Evolutionary conservation across 2,329 filamentous ascomycete species (phyloP), one percentile per base, ranked within the genome.

Genomic region (Fusarium metavorans): DNA sequence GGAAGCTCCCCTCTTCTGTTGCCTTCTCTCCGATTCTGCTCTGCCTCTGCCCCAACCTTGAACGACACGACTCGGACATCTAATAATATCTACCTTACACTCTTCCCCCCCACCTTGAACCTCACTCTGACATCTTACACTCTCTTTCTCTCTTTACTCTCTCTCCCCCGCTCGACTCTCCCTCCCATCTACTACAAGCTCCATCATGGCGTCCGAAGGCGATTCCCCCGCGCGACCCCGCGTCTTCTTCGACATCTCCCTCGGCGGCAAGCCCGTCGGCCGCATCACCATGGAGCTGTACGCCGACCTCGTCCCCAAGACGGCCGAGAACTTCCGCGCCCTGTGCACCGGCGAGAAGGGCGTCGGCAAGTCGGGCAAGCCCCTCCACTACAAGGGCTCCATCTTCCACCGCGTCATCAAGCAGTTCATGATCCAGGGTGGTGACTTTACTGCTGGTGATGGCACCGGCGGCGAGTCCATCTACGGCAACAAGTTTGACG

Each of bases 331-430:
- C 89, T 98, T 98, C 89, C 94, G 95, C 80, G 91, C 92, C 64
- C 91, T 98, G 72, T 98, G 95, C 87, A 98, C 96, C 0, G 96
- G 96, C 77, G 96, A 98, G 88, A 98, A 98, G 86, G 96, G 96
- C 71, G 78, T 89, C 27, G 94, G 95, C 76, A 94, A 94, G 82
- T 85, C 90, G 34, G 95, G 95, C 82, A 95, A 95, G 85, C 93
- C 93, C 54, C 89, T 99, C 63, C 93, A 94, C 87, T 99, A 95
- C 91, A 98, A 98, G 88, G 93, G 94, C 77, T 97, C 94, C 71
- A 88, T 87, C 78, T 98, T 99, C 88, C 96, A 99, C 88, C 94
- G 96, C 61, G 94, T 99, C 75, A 99, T 99, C 87, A 98, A 98
- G 88, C 91, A 94, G 80, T 99, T 99, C 86, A 98, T 99, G 96